A percentile compares a stretch with the other conserved stretches of the same genome.
These are phyloP conservation scores for Diplodia intermedia DNA, from an alignment of 2,329 filamentous ascomycete species.

Conservation along the genomic window DNA sequence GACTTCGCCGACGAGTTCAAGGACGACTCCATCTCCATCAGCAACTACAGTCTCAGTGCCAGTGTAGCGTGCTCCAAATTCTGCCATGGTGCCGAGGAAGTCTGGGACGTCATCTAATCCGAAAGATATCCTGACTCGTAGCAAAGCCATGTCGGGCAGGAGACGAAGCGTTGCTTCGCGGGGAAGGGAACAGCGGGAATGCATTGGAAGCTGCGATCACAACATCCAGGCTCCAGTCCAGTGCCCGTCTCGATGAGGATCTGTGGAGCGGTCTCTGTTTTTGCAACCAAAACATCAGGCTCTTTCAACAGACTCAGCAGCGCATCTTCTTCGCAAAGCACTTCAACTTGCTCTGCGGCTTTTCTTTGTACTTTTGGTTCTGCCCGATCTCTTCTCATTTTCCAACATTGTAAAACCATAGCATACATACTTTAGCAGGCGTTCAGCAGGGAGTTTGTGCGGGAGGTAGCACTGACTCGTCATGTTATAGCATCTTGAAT, in stretches of 20 bases:
- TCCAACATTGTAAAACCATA: not conserved
- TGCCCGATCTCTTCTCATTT: conserved; percentile 2
- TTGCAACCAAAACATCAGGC: conserved; percentile 84
- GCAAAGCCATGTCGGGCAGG: conserved; percentile 3
- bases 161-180: conserved; percentile 29
- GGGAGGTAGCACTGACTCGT: conserved; percentile 9
- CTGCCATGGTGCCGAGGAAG: conserved; percentile 96
- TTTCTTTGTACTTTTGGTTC: conserved; percentile 49
- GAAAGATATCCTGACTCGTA: not conserved
- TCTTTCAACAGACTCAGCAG: conserved; percentile 77
- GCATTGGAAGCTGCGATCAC: conserved; percentile 64
- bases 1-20: conserved; percentile 94
- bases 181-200: conserved; percentile 33
- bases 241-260: conserved; percentile 60
- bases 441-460: conserved; percentile 1
- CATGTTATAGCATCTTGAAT: not conserved
- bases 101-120: conserved; percentile 86
- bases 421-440: conserved; percentile 5
- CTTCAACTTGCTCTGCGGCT: conserved; percentile 67
- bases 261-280: conserved; percentile 77
- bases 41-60: conserved; percentile 95
- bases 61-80: conserved; percentile 99
- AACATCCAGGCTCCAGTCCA: conserved; percentile 69
- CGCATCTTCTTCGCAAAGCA: conserved; percentile 64
- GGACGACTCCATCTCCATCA: conserved; percentile 97